Base-by-base conservation (phyloP, 306 rosid species). In the Glycine tomentella region DNA sequence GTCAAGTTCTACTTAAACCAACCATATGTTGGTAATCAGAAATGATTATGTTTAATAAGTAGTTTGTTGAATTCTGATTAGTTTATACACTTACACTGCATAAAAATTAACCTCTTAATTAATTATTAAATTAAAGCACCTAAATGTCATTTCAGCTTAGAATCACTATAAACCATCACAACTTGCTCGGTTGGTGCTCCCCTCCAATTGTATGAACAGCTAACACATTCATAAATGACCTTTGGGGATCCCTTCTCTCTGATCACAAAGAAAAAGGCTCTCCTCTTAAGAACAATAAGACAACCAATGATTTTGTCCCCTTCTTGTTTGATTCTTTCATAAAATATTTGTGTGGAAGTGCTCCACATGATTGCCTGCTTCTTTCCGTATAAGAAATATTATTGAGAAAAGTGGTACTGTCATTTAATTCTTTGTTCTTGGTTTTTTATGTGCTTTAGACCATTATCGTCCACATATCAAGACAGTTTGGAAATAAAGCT, bases 231-330 rank as follows among this genome's bases (percentile, higher is more conserved):
- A 25, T 50, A 56, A 68, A 79, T 75, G 90, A 80, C 67, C 11
- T 80, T 83, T 78, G 88, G 46, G 92, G 40, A 87, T 52, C 74
- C 59, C 62, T 68, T 83, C 80, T 61, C 82, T 89, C 83, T 80
- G 64, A 67, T 87, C 83, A 74, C 77, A 49, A 31, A 80, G 66
- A 83, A 87, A 25, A 85, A 74, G 73, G 67, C 10, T 55, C 42
- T n/a, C 14, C 69, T 12, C 74, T 75, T 16, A 17, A 16, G 49
- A 75, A 33, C 77, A 46, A 77, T 85, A 36, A 62, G 63, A 69
- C 68, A 66, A 31, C 53, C 78, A 82, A 82, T 72, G 61, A 85
- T 85, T 84, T 77, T 83, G 80, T 83, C 88, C 74, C 55, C 78
- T 73, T 53, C 62, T 49, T 46, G 15, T 80, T 89, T 55, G 72